A percentile compares a stretch with the other conserved stretches of the same genome.
These are phyloP conservation scores for Tricholoma bakamatsutake DNA, from an alignment of 768 basidiomycete genomes.

Conservation along the genomic window DNA sequence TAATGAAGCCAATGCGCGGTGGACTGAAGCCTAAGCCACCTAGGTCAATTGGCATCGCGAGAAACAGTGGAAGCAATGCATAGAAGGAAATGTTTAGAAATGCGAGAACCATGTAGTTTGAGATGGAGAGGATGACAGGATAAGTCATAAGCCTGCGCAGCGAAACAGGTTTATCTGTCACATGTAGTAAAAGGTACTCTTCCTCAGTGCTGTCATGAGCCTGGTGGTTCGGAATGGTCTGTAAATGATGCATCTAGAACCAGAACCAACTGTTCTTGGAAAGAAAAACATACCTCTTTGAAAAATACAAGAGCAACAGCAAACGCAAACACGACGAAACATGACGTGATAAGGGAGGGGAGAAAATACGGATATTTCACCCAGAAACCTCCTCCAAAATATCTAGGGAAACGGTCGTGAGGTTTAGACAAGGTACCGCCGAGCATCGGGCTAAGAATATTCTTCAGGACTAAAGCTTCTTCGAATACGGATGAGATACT, in stretches of 20 bases:
- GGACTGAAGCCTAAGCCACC: slow-evolving; percentile 65
- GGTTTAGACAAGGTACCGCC: slow-evolving; percentile 55
- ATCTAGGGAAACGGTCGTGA: slow-evolving; percentile 25
- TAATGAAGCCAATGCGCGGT: slow-evolving; percentile 58
- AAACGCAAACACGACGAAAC: slow-evolving; percentile 26
- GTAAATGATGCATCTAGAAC: neutral
- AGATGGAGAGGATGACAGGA: slow-evolving; percentile 58
- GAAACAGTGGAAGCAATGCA: slow-evolving; percentile 62
- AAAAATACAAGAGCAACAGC: slow-evolving; percentile 28
- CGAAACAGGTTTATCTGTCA: slow-evolving; percentile 27
- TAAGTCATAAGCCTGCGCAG: slow-evolving; percentile 40
- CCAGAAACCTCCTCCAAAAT: slow-evolving; percentile 52
- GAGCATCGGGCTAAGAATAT: slow-evolving; percentile 46
- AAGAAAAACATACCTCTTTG: slow-evolving; percentile 30
- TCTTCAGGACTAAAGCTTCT: slow-evolving; percentile 11
- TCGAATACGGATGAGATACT: slow-evolving; percentile 25
- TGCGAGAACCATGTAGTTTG: slow-evolving; percentile 63
- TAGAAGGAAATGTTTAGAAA: slow-evolving; percentile 50
- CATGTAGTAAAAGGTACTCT: neutral
- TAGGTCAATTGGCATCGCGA: slow-evolving; percentile 57
- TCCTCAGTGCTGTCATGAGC: slow-evolving; percentile 14
- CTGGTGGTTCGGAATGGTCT: neutral
- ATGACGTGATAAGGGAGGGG: slow-evolving; percentile 42
- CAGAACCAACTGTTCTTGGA: neutral
- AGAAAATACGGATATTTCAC: slow-evolving; percentile 67